These are phyloP conservation scores for Mycogone perniciosa DNA, from an alignment of 2,329 filamentous ascomycete genomes.

Conservation along the genomic window DNA sequence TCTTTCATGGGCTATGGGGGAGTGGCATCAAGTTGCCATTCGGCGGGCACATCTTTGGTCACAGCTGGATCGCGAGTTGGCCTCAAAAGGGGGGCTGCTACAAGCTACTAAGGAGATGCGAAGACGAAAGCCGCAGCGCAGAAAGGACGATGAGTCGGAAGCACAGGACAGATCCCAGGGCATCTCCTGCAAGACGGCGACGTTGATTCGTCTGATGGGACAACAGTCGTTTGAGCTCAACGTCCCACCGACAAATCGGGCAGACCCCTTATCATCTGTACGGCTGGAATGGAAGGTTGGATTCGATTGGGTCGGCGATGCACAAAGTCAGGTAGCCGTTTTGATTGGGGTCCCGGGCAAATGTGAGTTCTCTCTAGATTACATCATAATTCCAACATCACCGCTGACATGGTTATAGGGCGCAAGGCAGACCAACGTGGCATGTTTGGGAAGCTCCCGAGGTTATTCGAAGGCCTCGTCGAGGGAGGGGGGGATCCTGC, in stretches of 20 bases:
- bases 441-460: slow-evolving; percentile 51
- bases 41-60: slow-evolving; percentile 59
- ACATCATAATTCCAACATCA: background rate
- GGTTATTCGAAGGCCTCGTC: slow-evolving; percentile 54
- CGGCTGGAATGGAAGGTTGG: slow-evolving; percentile 56
- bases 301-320: slow-evolving; percentile 71
- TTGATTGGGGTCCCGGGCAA: slow-evolving; percentile 51
- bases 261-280: slow-evolving; percentile 34
- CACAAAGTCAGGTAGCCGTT: slow-evolving; percentile 50
- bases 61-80: slow-evolving; percentile 43
- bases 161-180: slow-evolving; percentile 8
- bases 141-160: slow-evolving; percentile 19
- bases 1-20: slow-evolving; percentile 60
- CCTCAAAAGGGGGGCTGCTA: slow-evolving; percentile 23
- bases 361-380: slow-evolving; percentile 45
- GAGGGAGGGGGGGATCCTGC: slow-evolving; percentile 48
- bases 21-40: slow-evolving; percentile 58
- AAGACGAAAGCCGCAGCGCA: slow-evolving; percentile 18
- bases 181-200: slow-evolving; percentile 23
- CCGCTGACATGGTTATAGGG: slow-evolving; percentile 40
- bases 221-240: slow-evolving; percentile 43
- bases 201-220: slow-evolving; percentile 50
- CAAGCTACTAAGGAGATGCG: slow-evolving; percentile 21
- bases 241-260: slow-evolving; percentile 27
- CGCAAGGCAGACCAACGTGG: slow-evolving; percentile 50